These are phyloP conservation scores for Marchantia polymorpha DNA, from an alignment of 225 moss, liverwort and hornwort species.

Conservation along the genomic window DNA sequence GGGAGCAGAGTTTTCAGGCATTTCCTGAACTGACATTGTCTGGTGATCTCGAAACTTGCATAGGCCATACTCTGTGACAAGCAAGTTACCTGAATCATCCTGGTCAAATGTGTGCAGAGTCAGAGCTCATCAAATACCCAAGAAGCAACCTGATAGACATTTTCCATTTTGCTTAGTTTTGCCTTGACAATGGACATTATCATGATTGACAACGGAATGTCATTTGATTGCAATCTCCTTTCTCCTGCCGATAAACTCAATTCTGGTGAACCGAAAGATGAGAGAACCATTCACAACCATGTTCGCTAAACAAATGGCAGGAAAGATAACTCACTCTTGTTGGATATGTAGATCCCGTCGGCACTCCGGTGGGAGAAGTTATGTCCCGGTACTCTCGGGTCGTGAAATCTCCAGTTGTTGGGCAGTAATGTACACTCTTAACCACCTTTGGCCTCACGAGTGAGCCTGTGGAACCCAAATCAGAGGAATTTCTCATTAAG, in stretches of 20 bases:
- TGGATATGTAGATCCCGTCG: slow-evolving; percentile 78
- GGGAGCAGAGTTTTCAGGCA: slow-evolving; percentile 92
- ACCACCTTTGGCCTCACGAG: slow-evolving; percentile 81
- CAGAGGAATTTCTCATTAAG: neutral
- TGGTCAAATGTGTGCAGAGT: slow-evolving; percentile 14
- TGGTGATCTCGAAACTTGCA: slow-evolving; percentile 80
- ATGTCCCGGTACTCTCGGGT: slow-evolving; percentile 81
- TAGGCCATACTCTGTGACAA: slow-evolving; percentile 76
- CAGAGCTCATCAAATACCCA: neutral
- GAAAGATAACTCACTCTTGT: slow-evolving; percentile 54
- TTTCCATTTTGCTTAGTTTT: neutral
- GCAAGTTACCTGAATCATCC: slow-evolving; percentile 74
- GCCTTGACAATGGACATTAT: neutral
- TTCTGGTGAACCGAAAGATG: neutral
- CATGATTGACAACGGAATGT: neutral
- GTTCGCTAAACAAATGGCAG: neutral
- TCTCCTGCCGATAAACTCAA: neutral
- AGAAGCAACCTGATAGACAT: neutral
- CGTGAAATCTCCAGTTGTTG: slow-evolving; percentile 55
- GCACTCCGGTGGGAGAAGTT: slow-evolving; percentile 67
- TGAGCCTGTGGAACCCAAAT: slow-evolving; percentile 49
- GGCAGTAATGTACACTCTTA: slow-evolving; percentile 79
- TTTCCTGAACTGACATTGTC: slow-evolving; percentile 82
- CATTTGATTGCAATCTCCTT: neutral
- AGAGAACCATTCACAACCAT: neutral